Base-by-base conservation (phyloP, 306 rosid genomes). In the Quercus engelmannii region DNA sequence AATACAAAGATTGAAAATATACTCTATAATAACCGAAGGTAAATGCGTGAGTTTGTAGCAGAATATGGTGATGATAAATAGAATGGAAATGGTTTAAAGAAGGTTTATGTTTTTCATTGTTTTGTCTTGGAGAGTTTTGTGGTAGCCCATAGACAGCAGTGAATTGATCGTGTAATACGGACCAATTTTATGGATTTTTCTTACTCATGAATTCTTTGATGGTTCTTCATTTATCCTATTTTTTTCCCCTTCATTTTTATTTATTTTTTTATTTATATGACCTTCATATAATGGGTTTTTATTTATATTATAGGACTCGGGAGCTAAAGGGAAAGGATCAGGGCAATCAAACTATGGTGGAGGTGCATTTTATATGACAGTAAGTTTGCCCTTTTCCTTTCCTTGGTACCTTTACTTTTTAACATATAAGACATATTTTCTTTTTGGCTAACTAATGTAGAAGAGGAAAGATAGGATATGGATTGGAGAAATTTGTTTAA, bases 361-460 rank as follows among this genome's bases (percentile, higher is more conserved):
- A 68, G 93, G 93, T 68, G 91, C 93, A 71, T 89, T 89, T 79
- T 89, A 85, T 78, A 89, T 83, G 74, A 79, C 91, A 10, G 93
- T 89, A 83, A 87, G 91, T 75, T 87, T 85, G n/a, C 82, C 73
- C 73, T 77, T 54, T 69, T 74, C 69, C 52, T 83, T 63, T 69
- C 75, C 65, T 30, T 49, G 70, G 41, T 30, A 65, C 68, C 54
- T 31, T 69, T 62, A 5, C 28, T 54, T 80, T 57, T 57, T 57
- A 49, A 49, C 54, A 52, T 71, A 73, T 73, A 31, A 33, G n/a
- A 20, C 9, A 70, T 9, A 41, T 38, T 62, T 12, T 26, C 17
- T 38, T 62, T 12, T 26, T 18, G 21, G 81, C 28, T 21, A 57
- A 41, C 51, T 23, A 10, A 15, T 68, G 69, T 18, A 17, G 35